These are phyloP conservation scores for Wickerhamomyces pijperi DNA, from an alignment of 805 yeast species.

Conservation along the genomic window DNA sequence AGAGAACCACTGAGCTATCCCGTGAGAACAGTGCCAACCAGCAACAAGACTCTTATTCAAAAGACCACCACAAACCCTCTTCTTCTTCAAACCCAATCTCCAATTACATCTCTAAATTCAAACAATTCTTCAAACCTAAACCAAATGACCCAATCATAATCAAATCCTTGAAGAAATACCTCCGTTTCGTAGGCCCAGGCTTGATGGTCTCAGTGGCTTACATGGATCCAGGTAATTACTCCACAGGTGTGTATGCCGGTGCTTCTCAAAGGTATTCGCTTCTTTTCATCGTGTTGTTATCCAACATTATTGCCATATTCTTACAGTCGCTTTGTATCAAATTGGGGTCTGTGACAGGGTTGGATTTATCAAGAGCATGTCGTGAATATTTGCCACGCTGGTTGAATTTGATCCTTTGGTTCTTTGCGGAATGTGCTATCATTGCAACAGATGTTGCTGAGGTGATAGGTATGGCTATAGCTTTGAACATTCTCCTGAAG, in stretches of 20 bases:
- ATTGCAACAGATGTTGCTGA: slow-evolving; percentile 91
- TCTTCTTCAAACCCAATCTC: neutral
- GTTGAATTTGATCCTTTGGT: slow-evolving; percentile 52
- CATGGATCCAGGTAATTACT: slow-evolving; percentile 90
- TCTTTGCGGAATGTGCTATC: slow-evolving; percentile 81
- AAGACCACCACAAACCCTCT: neutral
- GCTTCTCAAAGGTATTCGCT: slow-evolving; percentile 67
- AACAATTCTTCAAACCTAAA: slow-evolving; percentile 7
- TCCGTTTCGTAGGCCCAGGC: slow-evolving; percentile 77
- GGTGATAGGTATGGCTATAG: slow-evolving; percentile 87
- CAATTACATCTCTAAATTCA: neutral
- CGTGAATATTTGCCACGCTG: slow-evolving; percentile 56
- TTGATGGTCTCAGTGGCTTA: slow-evolving; percentile 82
- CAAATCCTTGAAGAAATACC: slow-evolving; percentile 36
- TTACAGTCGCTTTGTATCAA: slow-evolving; percentile 77
- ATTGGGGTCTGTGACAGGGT: slow-evolving; percentile 81
- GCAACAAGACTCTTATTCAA: neutral
- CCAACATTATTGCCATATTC: slow-evolving; percentile 78
- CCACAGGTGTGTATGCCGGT: slow-evolving; percentile 84
- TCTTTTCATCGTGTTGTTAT: slow-evolving; percentile 58
- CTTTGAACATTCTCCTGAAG: slow-evolving; percentile 62
- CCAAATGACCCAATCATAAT: slow-evolving; percentile 8
- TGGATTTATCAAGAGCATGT: slow-evolving; percentile 81
- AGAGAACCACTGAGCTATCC: neutral
- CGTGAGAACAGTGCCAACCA: neutral